Conservation (phyloP, 768 basidiomycete species). For the Phlegmacium glaucopus region DNA sequence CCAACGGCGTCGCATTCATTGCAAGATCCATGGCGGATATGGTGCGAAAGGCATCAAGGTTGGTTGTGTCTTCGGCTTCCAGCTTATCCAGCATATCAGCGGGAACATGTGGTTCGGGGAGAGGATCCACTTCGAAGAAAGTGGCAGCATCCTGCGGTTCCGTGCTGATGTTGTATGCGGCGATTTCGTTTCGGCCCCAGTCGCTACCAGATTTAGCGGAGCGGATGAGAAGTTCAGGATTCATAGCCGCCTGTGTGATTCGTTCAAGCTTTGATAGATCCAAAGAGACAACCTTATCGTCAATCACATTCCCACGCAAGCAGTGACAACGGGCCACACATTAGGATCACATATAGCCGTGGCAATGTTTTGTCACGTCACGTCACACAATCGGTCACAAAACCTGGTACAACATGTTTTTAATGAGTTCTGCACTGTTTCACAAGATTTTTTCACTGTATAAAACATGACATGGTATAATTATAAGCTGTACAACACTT, state of each 20-base stretch:
- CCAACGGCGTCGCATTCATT: constrained; percentile 10
- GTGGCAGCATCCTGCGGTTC: constrained; percentile 15
- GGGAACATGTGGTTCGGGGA: constrained; percentile 16
- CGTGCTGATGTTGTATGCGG: constrained; percentile 1
- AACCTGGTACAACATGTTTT: too few relatives aligned
- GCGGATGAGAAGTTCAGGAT: neutral
- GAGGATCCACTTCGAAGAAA: constrained; percentile 17
- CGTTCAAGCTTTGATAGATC: neutral
- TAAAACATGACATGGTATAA: too few relatives aligned
- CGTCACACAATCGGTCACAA: too few relatives aligned
- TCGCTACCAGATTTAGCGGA: constrained; percentile 4
- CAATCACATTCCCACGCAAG: too few relatives aligned
- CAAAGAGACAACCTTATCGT: neutral
- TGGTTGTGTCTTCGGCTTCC: constrained; percentile 1
- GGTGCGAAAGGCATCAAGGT: constrained; percentile 11
- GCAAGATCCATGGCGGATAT: constrained; percentile 19
- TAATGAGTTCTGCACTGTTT: too few relatives aligned
- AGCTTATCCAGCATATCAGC: constrained; percentile 4
- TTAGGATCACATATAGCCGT: too few relatives aligned
- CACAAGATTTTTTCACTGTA: too few relatives aligned
- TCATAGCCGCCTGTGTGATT: neutral
- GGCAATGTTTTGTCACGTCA: too few relatives aligned
- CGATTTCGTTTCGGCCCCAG: neutral
- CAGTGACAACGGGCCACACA: too few relatives aligned
- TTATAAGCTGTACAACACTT: too few relatives aligned